phyloP scores from a whole-genome alignment of 2,329 filamentous ascomycete species.

The Phoma sp. region DNA sequence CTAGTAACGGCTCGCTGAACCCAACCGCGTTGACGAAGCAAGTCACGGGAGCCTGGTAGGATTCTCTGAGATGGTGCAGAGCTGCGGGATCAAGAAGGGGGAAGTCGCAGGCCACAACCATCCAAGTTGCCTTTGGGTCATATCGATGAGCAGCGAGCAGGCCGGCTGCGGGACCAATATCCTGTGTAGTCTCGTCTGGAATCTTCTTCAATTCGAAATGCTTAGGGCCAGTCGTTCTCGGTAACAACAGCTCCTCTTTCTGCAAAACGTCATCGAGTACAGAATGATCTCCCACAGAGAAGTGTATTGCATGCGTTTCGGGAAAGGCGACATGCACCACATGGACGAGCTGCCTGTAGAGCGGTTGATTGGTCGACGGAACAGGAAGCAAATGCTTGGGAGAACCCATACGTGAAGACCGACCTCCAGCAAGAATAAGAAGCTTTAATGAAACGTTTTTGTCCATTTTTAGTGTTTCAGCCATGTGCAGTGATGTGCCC shows the following conservation, averaged over 20 bases:
- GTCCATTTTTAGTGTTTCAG: background rate
- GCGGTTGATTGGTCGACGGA: background rate
- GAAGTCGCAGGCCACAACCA: slow-evolving; percentile 14
- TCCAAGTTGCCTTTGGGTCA: slow-evolving; percentile 1
- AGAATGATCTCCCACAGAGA: background rate
- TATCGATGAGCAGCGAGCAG: slow-evolving; percentile 11
- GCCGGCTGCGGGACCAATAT: slow-evolving; percentile 11
- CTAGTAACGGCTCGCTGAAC: slow-evolving; percentile 13
- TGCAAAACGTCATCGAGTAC: background rate
- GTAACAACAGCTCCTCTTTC: background rate
- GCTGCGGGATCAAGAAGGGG: slow-evolving; percentile 10
- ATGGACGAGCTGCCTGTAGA: slow-evolving; percentile 4
- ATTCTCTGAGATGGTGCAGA: slow-evolving; percentile 3
- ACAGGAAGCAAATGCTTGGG: slow-evolving; percentile 9
- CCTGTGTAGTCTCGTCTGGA: background rate
- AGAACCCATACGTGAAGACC: slow-evolving; percentile 10
- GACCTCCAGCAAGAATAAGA: slow-evolving; percentile 7
- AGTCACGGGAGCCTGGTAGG: slow-evolving; percentile 5
- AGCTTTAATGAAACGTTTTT: background rate
- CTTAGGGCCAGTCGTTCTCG: background rate
- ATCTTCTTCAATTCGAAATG: slow-evolving; percentile 1
- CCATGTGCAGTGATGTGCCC: background rate
- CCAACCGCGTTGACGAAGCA: slow-evolving; percentile 11
- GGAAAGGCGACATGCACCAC: background rate
- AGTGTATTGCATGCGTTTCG: background rate